Conservation (phyloP, 2,329 filamentous ascomycete genomes). For the Exophiala spinifera region DNA sequence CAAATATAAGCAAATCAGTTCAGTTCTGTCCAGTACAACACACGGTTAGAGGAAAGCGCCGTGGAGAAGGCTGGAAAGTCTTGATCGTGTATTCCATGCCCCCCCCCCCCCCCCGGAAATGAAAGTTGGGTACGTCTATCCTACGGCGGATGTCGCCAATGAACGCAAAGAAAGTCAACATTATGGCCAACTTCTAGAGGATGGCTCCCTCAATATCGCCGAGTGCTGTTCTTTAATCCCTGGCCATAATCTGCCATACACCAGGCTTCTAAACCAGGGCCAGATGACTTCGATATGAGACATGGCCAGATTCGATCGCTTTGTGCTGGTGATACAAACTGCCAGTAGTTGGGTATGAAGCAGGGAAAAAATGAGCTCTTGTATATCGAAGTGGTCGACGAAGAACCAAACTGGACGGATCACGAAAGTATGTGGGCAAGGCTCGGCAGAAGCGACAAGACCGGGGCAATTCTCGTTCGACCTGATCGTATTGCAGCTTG, state of each 20-base stretch:
- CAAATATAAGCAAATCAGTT: conserved; percentile 31
- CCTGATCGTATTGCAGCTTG: conserved; percentile 36
- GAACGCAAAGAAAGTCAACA: conserved; percentile 26
- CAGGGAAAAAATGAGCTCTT: background rate
- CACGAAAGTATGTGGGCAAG: conserved; percentile 24
- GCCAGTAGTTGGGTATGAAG: conserved; percentile 3
- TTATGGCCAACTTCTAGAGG: conserved; percentile 27
- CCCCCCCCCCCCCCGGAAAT: no score
- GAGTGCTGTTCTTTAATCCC: conserved; percentile 31
- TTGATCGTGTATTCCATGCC: conserved; percentile 36
- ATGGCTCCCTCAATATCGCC: conserved; percentile 23
- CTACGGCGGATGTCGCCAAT: conserved; percentile 24
- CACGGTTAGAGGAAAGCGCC: conserved; percentile 32
- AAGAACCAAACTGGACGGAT: conserved; percentile 15
- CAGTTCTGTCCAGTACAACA: conserved; percentile 33
- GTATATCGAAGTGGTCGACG: background rate
- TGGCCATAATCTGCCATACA: conserved; percentile 36
- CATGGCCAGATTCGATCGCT: conserved; percentile 24
- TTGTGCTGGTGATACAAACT: conserved; percentile 23
- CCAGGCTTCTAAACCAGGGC: conserved; percentile 28
- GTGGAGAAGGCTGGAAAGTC: conserved; percentile 30
- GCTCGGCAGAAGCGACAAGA: conserved; percentile 17
- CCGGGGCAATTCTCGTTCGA: conserved; percentile 33
- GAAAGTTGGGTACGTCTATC: conserved; percentile 39
- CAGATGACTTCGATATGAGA: conserved; percentile 28